Conservation (phyloP, 805 yeast genomes). For the Candida multigemmis region DNA sequence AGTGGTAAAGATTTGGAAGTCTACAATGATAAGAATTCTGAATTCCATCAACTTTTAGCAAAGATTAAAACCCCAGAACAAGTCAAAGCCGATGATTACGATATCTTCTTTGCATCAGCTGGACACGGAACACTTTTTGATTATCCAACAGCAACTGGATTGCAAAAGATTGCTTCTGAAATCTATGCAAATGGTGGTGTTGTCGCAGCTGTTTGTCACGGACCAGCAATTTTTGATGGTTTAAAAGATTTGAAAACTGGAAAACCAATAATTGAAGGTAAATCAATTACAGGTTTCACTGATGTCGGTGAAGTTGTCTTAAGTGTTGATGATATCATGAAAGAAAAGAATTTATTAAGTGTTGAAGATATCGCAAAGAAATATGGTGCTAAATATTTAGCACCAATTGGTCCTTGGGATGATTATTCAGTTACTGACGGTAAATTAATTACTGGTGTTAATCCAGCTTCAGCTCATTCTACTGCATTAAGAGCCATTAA, state of each 20-base stretch:
- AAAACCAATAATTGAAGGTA: conserved; percentile 39
- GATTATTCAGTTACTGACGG: conserved; percentile 46
- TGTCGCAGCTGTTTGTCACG: conserved; percentile 61
- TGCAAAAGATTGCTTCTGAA: conserved; percentile 36
- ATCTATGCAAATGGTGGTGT: conserved; percentile 46
- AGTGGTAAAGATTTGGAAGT: conserved; percentile 33
- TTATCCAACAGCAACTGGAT: conserved; percentile 40
- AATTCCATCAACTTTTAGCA: conserved; percentile 27
- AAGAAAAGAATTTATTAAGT: conserved; percentile 16
- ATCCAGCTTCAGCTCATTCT: conserved; percentile 48
- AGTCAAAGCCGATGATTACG: conserved; percentile 39
- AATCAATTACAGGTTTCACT: conserved; percentile 53
- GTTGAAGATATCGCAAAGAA: conserved; percentile 28
- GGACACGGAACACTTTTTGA: conserved; percentile 60
- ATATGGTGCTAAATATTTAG: conserved; percentile 34
- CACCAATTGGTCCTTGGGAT: conserved; percentile 45
- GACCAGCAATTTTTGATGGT: conserved; percentile 49
- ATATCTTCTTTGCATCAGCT: conserved; percentile 52
- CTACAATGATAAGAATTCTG: conserved; percentile 27
- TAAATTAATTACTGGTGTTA: conserved; percentile 54
- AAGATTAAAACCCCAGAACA: conserved; percentile 39
- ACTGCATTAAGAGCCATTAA: conserved; percentile 35
- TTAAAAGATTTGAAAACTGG: conserved; percentile 34
- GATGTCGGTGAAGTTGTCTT: conserved; percentile 39
- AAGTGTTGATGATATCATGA: conserved; percentile 11